These are phyloP conservation scores for Balansia obtecta DNA, from an alignment of 2,329 filamentous ascomycete species.

Conservation along the genomic window DNA sequence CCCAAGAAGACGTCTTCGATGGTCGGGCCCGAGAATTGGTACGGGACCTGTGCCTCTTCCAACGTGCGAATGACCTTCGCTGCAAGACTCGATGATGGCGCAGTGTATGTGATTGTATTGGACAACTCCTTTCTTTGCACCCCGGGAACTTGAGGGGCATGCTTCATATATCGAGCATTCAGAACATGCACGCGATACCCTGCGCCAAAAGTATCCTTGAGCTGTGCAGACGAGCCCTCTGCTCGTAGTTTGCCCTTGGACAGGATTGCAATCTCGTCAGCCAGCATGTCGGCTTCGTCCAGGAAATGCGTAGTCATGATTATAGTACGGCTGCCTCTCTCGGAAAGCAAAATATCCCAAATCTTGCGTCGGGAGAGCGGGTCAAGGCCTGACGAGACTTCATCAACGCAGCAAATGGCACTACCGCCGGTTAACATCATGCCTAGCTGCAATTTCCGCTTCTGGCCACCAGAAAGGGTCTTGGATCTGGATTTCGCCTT, in stretches of 20 bases:
- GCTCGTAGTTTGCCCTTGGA: constrained; percentile 75
- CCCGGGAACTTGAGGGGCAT: constrained; percentile 38
- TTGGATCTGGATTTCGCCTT: constrained; percentile 62
- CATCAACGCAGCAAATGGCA: constrained; percentile 79
- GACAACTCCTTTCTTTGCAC: constrained; percentile 47
- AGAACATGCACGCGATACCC: constrained; percentile 74
- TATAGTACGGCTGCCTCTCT: constrained; percentile 70
- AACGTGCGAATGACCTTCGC: constrained; percentile 59
- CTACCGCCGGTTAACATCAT: constrained; percentile 94
- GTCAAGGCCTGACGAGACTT: constrained; percentile 81
- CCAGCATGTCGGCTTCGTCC: constrained; percentile 81
- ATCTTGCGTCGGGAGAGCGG: constrained; percentile 79
- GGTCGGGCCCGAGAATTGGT: constrained; percentile 77
- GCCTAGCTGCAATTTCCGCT: constrained; percentile 80
- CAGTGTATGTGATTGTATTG: constrained; percentile 61
- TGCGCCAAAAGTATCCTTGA: constrained; percentile 71
- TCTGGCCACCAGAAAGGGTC: constrained; percentile 82
- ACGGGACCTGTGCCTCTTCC: constrained; percentile 53
- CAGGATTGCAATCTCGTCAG: constrained; percentile 79
- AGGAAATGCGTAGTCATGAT: constrained; percentile 88
- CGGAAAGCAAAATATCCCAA: constrained; percentile 83
- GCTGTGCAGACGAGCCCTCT: constrained; percentile 69
- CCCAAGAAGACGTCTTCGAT: constrained; percentile 89
- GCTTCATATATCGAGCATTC: constrained; percentile 37
- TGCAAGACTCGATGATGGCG: constrained; percentile 56